Conservation (phyloP, 805 yeast genomes). For the Pichia pseudocactophila region DNA sequence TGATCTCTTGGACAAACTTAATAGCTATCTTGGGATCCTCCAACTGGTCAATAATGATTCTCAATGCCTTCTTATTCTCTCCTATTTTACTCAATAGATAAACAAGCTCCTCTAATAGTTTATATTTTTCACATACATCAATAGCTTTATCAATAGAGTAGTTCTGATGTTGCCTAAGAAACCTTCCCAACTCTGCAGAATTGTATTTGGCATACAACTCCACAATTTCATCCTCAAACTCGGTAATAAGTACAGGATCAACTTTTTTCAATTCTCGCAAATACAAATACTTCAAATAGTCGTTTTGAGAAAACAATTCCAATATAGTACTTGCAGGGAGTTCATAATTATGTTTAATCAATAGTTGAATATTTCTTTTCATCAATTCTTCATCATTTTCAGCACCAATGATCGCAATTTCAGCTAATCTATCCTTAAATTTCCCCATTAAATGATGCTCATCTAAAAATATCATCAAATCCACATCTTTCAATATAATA, state of each 20-base stretch:
- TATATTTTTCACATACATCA: constrained; percentile 46
- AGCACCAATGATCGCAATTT: constrained; percentile 33
- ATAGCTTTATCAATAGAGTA: constrained; percentile 67
- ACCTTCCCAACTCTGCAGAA: constrained; percentile 45
- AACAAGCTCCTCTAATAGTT: constrained; percentile 62
- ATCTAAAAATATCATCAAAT: constrained; percentile 49
- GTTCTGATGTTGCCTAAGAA: constrained; percentile 49
- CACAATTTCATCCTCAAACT: constrained; percentile 62
- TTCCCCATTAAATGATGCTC: constrained; percentile 52
- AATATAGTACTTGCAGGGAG: constrained; percentile 47
- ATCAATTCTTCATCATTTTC: constrained; percentile 27
- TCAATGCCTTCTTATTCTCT: constrained; percentile 64
- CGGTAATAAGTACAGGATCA: constrained; percentile 47
- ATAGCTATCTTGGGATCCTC: constrained; percentile 78
- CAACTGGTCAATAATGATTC: constrained; percentile 65
- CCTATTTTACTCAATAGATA: constrained; percentile 79
- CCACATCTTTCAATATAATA: constrained; percentile 43
- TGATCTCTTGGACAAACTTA: constrained; percentile 57
- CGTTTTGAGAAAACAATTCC: constrained; percentile 33
- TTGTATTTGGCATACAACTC: constrained; percentile 57
- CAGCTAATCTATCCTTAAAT: constrained; percentile 41
- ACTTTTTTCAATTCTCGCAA: constrained; percentile 46
- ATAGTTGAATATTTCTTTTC: constrained; percentile 38
- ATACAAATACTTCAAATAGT: constrained; percentile 53
- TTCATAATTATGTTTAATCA: constrained; percentile 60